Evolutionary conservation across 192 early-diverging fungal genomes (phyloP).

Genomic region (Gigaspora rosea): DNA sequence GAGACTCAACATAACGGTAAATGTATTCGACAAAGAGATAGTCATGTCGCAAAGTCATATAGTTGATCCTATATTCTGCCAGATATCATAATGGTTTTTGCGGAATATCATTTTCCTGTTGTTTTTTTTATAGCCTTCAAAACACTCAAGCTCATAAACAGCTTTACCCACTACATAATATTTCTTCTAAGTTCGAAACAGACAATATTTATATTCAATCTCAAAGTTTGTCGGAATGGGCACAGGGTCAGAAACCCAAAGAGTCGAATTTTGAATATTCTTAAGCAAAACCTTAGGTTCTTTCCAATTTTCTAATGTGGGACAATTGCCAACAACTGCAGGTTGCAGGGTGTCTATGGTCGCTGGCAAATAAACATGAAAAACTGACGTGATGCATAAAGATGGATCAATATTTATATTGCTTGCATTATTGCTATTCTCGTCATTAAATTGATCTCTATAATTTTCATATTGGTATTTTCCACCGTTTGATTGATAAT

Average conservation of each 20-base stretch:
- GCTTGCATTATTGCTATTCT: no score
- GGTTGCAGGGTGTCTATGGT: not conserved
- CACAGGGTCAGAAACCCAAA: not conserved
- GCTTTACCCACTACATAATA: not conserved
- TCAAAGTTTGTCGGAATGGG: not conserved
- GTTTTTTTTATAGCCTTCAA: not conserved
- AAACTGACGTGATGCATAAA: not conserved
- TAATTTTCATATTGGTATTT: no score
- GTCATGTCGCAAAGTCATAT: not conserved
- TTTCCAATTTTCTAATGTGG: not conserved
- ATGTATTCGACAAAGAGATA: not conserved
- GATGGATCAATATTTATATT: no score
- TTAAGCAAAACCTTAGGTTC: not conserved
- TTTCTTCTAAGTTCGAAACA: not conserved
- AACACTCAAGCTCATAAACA: not conserved
- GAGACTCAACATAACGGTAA: not conserved
- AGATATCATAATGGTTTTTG: not conserved
- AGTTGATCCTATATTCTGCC: not conserved
- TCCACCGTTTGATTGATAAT: no score
- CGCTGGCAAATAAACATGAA: not conserved
- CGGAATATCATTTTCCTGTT: not conserved
- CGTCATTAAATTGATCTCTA: no score
- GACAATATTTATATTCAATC: not conserved
- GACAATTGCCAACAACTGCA: not conserved
- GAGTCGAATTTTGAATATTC: not conserved